Evolutionary conservation across 148 eudicot genomes (phyloP), one percentile per base, ranked within the genome.

Genomic region (Spergularia marina): DNA sequence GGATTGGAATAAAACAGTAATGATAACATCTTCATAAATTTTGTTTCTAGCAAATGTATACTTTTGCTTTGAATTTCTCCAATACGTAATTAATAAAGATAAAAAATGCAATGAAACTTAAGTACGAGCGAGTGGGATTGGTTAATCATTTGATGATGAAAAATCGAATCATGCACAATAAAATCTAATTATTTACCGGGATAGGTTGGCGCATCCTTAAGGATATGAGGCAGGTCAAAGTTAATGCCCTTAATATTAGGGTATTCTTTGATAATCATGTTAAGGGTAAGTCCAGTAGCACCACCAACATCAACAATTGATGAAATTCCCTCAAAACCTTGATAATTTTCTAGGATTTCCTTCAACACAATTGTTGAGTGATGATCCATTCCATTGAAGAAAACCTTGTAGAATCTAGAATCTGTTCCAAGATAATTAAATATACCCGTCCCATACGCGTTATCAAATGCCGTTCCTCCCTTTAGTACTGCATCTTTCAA

Each of bases 281-380:
- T 65, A 47, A 75, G 59, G 2, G 65, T 18, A 30, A 70, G 67
- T 23, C 83, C 83, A 12, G 55, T 79, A 25, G 77, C 82, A 74
- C 82, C 78, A 12, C 82, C 78, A 9, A 79, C 74, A 68, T 80
- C 83, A 16, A 80, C 72, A 12, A 80, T 51, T 8, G 79, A 40
- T 6, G 75, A 23, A 0, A 80, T 16, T 6, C 72, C 76, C 10
- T 64, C 61, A 34, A 80, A 80, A 56, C 72, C 83, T 20, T 65
- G 52, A 18, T 80, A 80, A 7, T 47, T 54, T 2, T 75, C 83
- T 2, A 79, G 23, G 6, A 80, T 65, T 14, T 70, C 66, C 23
- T 71, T 75, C 10, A 72, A 5, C 4, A 80, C 76, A 0, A 80
- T 65, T 15, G 76, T 66, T 1, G 79, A 75, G 21, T 71, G 79